phyloP scores from a whole-genome alignment of 352 stramenopile genomes.

The Globisporangium emineosum region DNA sequence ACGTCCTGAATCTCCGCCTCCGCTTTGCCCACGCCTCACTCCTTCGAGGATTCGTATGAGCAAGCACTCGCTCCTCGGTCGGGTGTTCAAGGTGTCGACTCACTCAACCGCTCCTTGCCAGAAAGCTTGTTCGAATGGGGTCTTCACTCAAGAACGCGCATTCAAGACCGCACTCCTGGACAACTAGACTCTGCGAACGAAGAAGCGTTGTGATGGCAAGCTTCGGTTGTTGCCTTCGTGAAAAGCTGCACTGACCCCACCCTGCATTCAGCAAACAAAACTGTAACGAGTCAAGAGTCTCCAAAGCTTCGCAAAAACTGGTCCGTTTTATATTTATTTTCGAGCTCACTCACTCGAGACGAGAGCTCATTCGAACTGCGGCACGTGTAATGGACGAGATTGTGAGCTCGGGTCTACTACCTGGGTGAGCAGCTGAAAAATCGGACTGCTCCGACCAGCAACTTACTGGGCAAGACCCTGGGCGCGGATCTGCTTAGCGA shows the following conservation, averaged over 20 bases:
- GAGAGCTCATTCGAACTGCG: background rate
- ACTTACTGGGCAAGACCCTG: conserved; percentile 31
- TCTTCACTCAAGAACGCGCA: background rate
- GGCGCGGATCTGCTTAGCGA: conserved; percentile 43
- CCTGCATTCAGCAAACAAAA: background rate
- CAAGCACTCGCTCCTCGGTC: too few species aligned
- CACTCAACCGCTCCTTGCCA: background rate
- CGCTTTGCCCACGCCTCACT: too few species aligned
- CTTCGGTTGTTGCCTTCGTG: too few species aligned
- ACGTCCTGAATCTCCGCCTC: background rate
- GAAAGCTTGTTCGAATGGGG: background rate
- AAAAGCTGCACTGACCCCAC: too few species aligned
- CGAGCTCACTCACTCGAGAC: background rate
- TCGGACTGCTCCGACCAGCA: too few species aligned
- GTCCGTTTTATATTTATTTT: background rate
- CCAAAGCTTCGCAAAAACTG: background rate
- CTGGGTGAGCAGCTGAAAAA: background rate
- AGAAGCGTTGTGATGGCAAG: too few species aligned
- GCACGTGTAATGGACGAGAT: background rate
- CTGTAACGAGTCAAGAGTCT: background rate
- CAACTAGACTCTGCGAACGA: background rate
- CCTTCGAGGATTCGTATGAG: too few species aligned
- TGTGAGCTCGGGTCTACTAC: background rate
- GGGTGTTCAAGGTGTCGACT: background rate
- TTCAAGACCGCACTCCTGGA: background rate